These are phyloP conservation scores for Penicillium coprophilum DNA, from an alignment of 495 filamentous ascomycete genomes.

Conservation along the genomic window DNA sequence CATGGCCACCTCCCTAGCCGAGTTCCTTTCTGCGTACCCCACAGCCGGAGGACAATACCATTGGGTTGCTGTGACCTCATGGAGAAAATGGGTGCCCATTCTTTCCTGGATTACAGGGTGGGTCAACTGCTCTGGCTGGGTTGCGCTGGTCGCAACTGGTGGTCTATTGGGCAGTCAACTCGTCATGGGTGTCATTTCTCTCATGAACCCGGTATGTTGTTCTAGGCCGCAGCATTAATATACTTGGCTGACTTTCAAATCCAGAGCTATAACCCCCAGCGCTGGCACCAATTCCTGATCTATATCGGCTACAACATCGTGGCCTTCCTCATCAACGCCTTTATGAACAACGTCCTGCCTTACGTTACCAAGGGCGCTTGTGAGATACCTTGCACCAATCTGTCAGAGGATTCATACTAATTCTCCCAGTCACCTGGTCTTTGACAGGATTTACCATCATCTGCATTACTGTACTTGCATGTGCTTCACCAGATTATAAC, in stretches of 20 bases:
- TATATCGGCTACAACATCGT: constrained; percentile 65
- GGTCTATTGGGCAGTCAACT: constrained; percentile 56
- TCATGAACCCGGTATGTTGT: constrained; percentile 51
- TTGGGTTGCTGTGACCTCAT: constrained; percentile 64
- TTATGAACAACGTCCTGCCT: constrained; percentile 61
- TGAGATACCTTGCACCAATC: constrained; percentile 20
- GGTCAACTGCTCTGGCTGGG: constrained; percentile 75
- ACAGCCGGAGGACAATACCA: constrained; percentile 71
- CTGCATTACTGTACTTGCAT: constrained; percentile 63
- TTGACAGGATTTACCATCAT: constrained; percentile 67
- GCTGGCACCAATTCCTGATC: constrained; percentile 75
- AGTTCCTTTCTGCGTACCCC: constrained; percentile 72
- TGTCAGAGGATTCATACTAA: background rate
- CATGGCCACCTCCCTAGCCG: constrained; percentile 67
- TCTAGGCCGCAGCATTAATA: too few species aligned
- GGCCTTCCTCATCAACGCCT: constrained; percentile 66
- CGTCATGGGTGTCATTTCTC: constrained; percentile 56
- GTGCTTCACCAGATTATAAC: constrained; percentile 60
- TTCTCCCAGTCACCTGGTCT: constrained; percentile 58
- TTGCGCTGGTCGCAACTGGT: constrained; percentile 52
- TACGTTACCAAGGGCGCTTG: constrained; percentile 60
- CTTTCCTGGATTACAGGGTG: constrained; percentile 73
- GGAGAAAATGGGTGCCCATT: constrained; percentile 57
- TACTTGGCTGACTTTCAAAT: constrained; percentile 1
- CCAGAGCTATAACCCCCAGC: constrained; percentile 50